Percentiles rank a stretch among this genome's conserved stretches.
These are phyloP conservation scores for Camellia granthamiana DNA, from an alignment of 148 eudicot species.

Conservation along the genomic window DNA sequence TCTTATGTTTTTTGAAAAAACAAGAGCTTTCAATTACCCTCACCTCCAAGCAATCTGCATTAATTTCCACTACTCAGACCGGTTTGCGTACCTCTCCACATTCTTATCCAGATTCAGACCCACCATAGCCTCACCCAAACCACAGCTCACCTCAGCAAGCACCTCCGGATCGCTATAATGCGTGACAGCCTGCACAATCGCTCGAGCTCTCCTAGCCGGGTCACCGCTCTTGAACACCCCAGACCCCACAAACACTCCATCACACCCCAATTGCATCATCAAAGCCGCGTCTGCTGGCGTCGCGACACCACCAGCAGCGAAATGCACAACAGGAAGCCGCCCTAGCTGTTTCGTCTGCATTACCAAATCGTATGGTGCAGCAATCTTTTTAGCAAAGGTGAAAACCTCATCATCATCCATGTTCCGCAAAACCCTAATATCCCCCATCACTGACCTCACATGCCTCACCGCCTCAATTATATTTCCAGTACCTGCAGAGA, in stretches of 20 bases:
- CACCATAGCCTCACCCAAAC: conserved; percentile 81
- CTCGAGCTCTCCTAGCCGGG: conserved; percentile 59
- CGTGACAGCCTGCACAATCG: conserved; percentile 83
- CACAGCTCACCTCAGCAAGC: conserved; percentile 75
- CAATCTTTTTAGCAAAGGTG: conserved; percentile 55
- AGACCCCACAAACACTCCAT: conserved; percentile 77
- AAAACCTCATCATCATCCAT: conserved; percentile 92
- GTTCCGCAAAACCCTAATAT: conserved; percentile 54
- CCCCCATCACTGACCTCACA: conserved; percentile 76
- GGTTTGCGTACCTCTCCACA: conserved; percentile 71
- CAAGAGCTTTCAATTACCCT: background rate
- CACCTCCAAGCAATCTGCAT: background rate
- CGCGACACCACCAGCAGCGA: conserved; percentile 86
- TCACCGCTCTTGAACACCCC: conserved; percentile 79
- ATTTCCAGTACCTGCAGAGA: conserved; percentile 57
- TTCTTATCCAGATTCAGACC: conserved; percentile 68
- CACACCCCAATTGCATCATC: conserved; percentile 91
- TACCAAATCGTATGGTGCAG: conserved; percentile 71
- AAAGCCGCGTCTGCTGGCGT: conserved; percentile 89
- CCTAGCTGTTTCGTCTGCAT: conserved; percentile 87
- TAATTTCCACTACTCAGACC: conserved; percentile 41
- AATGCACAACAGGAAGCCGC: conserved; percentile 82
- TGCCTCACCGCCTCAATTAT: conserved; percentile 66
- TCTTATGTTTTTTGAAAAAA: background rate
- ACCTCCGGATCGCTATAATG: conserved; percentile 76